phyloP scores from a whole-genome alignment of 2,329 filamentous ascomycete genomes.

The Alternaria dauci region DNA sequence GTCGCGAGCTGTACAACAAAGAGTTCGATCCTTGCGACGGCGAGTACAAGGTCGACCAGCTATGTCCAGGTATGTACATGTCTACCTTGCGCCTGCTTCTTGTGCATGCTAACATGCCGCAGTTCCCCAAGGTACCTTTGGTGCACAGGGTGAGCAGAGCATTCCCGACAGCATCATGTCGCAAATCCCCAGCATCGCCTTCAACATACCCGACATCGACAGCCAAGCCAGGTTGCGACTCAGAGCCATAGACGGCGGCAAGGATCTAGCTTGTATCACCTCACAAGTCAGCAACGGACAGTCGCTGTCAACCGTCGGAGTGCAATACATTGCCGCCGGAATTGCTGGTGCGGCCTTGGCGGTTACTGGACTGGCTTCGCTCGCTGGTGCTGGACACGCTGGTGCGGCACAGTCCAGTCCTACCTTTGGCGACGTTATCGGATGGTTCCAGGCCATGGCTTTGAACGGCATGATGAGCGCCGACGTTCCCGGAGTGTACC shows the following conservation, averaged over 20 bases:
- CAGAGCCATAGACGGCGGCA: slow-evolving; percentile 65
- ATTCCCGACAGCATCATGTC: slow-evolving; percentile 76
- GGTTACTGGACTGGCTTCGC: slow-evolving; percentile 74
- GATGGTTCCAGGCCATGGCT: slow-evolving; percentile 92
- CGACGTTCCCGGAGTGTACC: slow-evolving; percentile 85
- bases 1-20: slow-evolving; percentile 78
- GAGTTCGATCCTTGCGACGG: slow-evolving; percentile 82
- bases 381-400: slow-evolving; percentile 63
- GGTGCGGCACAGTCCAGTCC: slow-evolving; percentile 73
- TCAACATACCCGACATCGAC: slow-evolving; percentile 87
- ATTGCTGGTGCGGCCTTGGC: slow-evolving; percentile 84
- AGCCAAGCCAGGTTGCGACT: slow-evolving; percentile 83
- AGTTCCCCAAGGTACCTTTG: slow-evolving; percentile 79
- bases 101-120: slow-evolving; percentile 28
- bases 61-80: slow-evolving; percentile 78
- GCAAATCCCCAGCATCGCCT: slow-evolving; percentile 87
- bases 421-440: slow-evolving; percentile 83
- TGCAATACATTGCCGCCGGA: slow-evolving; percentile 84
- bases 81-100: neutral
- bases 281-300: slow-evolving; percentile 88
- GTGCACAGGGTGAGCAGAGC: slow-evolving; percentile 73
- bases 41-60: slow-evolving; percentile 70
- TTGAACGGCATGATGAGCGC: slow-evolving; percentile 97
- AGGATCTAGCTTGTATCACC: slow-evolving; percentile 80
- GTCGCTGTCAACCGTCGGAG: slow-evolving; percentile 75